Base-by-base conservation (phyloP, 2,329 filamentous ascomycete genomes). In the Leptosphaerulina australis region DNA sequence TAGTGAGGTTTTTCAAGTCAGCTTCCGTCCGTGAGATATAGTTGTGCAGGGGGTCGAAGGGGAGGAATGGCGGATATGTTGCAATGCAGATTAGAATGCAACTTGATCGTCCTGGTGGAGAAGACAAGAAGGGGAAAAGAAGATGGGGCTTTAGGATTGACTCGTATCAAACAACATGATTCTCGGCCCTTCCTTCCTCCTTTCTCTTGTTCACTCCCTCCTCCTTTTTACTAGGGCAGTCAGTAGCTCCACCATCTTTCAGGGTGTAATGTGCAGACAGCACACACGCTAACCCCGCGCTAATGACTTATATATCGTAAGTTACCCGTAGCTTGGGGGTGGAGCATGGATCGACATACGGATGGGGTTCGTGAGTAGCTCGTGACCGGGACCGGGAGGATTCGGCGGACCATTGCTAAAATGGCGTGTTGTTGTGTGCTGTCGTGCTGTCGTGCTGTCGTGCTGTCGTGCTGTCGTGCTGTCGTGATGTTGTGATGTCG, bases 341-440 rank as follows among this genome's bases (percentile, higher is more conserved):
- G 4, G 58, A 69, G 18, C 67, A 61, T 8, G 67, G 46, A 20
- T 67, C 50, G 12, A 63, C 63, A 31, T 71, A 59, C 5, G 56
- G 53, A 21, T 65, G 60, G 1, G 69, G 66, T 14, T 68, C 53
- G 71, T 73, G 72, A 76, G 56, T 74, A 74, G n/a, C 67, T 65
- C 0, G 56, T 35, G 3, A 69, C 65, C 0, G 72, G 69, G 5
- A 62, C 66, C 9, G 73, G 72, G 4, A 71, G 58, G 8, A 63
- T 56, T 31, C 60, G 58, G 41, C 36, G 29, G 8, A 36, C 41
- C 41, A 46, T 51, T n/a, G n/a, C n/a, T n/a, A n/a, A n/a, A n/a
- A n/a, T n/a, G n/a, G n/a, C n/a, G n/a, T n/a, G n/a, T n/a, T n/a
- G 15, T 22, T 6, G 26, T 4, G 21, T 26, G 2, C 10, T 22